These are phyloP conservation scores for Penicillium italicum DNA, from an alignment of 2,329 filamentous ascomycete genomes.

Conservation along the genomic window DNA sequence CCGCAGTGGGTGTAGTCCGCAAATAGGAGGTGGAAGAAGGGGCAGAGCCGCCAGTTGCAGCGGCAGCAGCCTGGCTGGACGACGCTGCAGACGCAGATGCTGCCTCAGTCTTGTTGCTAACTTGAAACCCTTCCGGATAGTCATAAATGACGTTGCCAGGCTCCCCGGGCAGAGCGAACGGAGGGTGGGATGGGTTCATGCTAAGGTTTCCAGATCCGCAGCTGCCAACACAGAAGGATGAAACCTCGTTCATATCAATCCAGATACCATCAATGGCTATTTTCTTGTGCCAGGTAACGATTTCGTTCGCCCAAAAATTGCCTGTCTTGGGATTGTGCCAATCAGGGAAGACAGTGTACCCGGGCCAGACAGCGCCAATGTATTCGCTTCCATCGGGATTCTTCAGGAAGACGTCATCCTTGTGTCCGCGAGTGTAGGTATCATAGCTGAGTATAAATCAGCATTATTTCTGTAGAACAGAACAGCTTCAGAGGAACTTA, in stretches of 20 bases:
- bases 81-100: slow-evolving; percentile 56
- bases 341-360: slow-evolving; percentile 60
- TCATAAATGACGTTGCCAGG: slow-evolving; percentile 56
- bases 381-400: slow-evolving; percentile 55
- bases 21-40: slow-evolving; percentile 48
- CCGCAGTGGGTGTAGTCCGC: slow-evolving; percentile 59
- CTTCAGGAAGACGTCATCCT: slow-evolving; percentile 49
- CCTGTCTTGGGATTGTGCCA: slow-evolving; percentile 58
- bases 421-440: slow-evolving; percentile 50
- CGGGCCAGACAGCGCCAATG: slow-evolving; percentile 56
- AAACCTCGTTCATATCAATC: slow-evolving; percentile 62
- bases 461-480: slow-evolving; percentile 5
- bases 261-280: slow-evolving; percentile 54
- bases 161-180: slow-evolving; percentile 63
- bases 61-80: slow-evolving; percentile 49
- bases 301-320: slow-evolving; percentile 57
- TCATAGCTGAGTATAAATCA: slow-evolving; percentile 49
- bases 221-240: slow-evolving; percentile 66
- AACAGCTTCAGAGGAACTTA: slow-evolving; percentile 42
- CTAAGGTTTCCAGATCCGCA: slow-evolving; percentile 65
- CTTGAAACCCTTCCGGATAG: slow-evolving; percentile 67
- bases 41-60: slow-evolving; percentile 30
- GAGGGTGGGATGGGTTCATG: slow-evolving; percentile 65
- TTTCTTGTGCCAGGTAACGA: slow-evolving; percentile 52
- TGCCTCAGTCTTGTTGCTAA: slow-evolving; percentile 66